Conservation (phyloP, 1,139 yeast species). For the Blastobotrys petasosporus region DNA sequence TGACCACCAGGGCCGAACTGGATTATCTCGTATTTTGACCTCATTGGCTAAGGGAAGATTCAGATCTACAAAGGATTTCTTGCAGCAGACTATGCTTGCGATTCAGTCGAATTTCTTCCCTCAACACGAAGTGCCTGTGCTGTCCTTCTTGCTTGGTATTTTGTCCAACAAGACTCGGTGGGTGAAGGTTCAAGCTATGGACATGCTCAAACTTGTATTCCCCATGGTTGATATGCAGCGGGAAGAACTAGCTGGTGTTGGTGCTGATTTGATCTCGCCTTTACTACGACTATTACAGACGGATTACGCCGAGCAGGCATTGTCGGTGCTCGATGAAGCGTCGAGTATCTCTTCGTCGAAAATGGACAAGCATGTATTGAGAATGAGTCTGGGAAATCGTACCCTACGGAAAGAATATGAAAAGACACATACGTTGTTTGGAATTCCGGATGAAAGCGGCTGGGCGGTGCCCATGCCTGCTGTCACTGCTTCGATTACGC, state of each 20-base stretch:
- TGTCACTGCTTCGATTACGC: slow-evolving; percentile 75
- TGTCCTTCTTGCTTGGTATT: slow-evolving; percentile 71
- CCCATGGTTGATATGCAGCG: slow-evolving; percentile 72
- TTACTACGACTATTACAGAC: slow-evolving; percentile 74
- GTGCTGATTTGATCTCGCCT: slow-evolving; percentile 93
- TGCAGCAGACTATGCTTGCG: slow-evolving; percentile 71
- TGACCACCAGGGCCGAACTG: slow-evolving; percentile 48
- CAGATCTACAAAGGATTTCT: slow-evolving; percentile 81
- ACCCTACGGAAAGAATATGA: slow-evolving; percentile 76
- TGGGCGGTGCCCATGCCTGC: slow-evolving; percentile 98
- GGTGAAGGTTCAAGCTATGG: slow-evolving; percentile 78
- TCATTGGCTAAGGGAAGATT: slow-evolving; percentile 75
- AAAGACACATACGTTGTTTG: slow-evolving; percentile 82
- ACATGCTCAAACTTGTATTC: slow-evolving; percentile 62
- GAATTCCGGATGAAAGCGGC: slow-evolving; percentile 95
- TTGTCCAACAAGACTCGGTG: slow-evolving; percentile 70
- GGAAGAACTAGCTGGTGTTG: slow-evolving; percentile 81
- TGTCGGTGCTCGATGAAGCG: slow-evolving; percentile 84
- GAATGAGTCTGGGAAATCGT: slow-evolving; percentile 85
- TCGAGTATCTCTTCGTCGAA: slow-evolving; percentile 83
- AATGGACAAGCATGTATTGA: slow-evolving; percentile 80
- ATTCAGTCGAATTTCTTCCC: slow-evolving; percentile 68
- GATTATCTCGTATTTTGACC: slow-evolving; percentile 64
- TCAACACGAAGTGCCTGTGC: slow-evolving; percentile 62
- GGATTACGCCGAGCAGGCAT: slow-evolving; percentile 80